A percentile compares a stretch with the other conserved stretches of the same genome.
Conservation (phyloP, 2,329 filamentous ascomycete species). For the Aureobasidium sp. region DNA sequence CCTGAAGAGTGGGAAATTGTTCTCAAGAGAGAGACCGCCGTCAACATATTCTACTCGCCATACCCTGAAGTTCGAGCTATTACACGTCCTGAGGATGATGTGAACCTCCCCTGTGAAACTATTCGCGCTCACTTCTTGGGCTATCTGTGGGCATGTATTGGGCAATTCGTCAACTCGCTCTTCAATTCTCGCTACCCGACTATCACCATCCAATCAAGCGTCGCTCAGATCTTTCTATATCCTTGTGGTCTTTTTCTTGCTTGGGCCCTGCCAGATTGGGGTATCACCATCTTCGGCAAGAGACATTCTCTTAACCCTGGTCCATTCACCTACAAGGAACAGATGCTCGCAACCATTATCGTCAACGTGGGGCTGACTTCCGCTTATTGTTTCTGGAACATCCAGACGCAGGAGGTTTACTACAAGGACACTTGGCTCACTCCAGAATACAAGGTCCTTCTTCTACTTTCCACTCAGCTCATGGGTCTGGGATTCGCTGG, state of each 20-base stretch:
- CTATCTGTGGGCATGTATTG: slow-evolving; percentile 25
- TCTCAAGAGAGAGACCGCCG: slow-evolving; percentile 50
- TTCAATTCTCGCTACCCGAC: slow-evolving; percentile 28
- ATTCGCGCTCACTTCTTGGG: slow-evolving; percentile 29
- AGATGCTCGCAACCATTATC: slow-evolving; percentile 40
- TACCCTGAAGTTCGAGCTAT: slow-evolving; percentile 23
- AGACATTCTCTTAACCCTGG: slow-evolving; percentile 36
- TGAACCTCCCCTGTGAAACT: slow-evolving; percentile 25
- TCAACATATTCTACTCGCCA: slow-evolving; percentile 20
- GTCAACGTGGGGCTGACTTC: slow-evolving; percentile 23
- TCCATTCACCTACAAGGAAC: slow-evolving; percentile 51
- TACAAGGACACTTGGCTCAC: slow-evolving; percentile 68
- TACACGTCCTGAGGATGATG: slow-evolving; percentile 21
- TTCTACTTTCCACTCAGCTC: slow-evolving; percentile 82
- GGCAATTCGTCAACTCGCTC: slow-evolving; percentile 26
- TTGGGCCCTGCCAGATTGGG: slow-evolving; percentile 51
- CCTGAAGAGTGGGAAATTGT: slow-evolving; percentile 75
- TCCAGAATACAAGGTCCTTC: slow-evolving; percentile 72
- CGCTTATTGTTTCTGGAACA: slow-evolving; percentile 41
- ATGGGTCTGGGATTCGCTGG: slow-evolving; percentile 81
- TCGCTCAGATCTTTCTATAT: slow-evolving; percentile 63
- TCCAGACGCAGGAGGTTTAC: slow-evolving; percentile 84
- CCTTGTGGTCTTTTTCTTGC: slow-evolving; percentile 79
- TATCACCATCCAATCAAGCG: background rate
- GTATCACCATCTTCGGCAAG: slow-evolving; percentile 25